Evolutionary conservation across 805 yeast genomes (phyloP).

Genomic region (Pichia nakasei): DNA sequence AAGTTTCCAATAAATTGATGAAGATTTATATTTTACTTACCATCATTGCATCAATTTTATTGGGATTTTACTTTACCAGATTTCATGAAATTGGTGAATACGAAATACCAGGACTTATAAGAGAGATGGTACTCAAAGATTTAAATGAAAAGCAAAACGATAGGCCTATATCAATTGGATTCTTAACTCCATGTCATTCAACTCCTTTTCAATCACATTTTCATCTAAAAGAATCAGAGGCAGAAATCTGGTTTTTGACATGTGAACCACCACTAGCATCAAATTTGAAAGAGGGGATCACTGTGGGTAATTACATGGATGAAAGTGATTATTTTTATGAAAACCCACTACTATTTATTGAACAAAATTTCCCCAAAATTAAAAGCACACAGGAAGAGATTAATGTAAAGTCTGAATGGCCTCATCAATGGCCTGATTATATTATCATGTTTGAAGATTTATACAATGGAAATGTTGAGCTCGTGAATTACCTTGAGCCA

Average conservation of each 20-base stretch:
- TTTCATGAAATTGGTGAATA: conserved; percentile 84
- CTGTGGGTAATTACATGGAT: conserved; percentile 46
- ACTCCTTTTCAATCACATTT: conserved; percentile 90
- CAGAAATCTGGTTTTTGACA: conserved; percentile 66
- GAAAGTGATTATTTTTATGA: conserved; percentile 81
- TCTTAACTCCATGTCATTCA: conserved; percentile 93
- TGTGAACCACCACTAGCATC: conserved; percentile 82
- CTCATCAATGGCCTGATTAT: conserved; percentile 61
- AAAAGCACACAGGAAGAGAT: not conserved
- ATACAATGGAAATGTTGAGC: conserved; percentile 1
- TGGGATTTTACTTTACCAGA: conserved; percentile 37
- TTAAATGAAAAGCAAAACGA: not conserved
- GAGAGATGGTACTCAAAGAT: not conserved
- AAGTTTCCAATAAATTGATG: conserved; percentile 1
- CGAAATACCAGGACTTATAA: not conserved
- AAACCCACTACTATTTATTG: conserved; percentile 51
- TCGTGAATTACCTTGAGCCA: not conserved
- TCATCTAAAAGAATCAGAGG: conserved; percentile 41
- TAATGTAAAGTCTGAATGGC: conserved; percentile 15
- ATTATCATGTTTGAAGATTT: conserved; percentile 59
- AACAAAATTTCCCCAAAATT: conserved; percentile 38
- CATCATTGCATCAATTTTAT: conserved; percentile 9
- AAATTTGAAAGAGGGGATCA: conserved; percentile 12
- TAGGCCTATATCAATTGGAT: conserved; percentile 51
- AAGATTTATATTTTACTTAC: conserved; percentile 7